A percentile compares a stretch with the other conserved stretches of the same genome.
These are phyloP conservation scores for Maudiozyma bulderi DNA, from an alignment of 805 yeast species.

Conservation along the genomic window DNA sequence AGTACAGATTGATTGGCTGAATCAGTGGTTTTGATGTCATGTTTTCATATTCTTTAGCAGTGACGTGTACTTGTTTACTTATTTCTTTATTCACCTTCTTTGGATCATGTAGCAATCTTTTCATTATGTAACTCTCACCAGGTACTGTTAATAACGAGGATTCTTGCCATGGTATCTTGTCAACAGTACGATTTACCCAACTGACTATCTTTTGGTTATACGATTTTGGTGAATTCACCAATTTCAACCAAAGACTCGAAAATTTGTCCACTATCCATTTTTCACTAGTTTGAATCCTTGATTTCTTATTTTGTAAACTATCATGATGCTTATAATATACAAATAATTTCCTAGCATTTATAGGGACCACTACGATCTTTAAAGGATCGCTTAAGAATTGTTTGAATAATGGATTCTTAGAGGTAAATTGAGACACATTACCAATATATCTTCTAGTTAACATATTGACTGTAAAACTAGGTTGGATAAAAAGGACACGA, in stretches of 20 bases:
- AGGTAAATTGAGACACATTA: background rate
- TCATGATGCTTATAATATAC: slow-evolving; percentile 57
- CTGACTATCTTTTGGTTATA: slow-evolving; percentile 53
- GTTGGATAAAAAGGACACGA: no score
- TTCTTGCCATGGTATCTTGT: slow-evolving; percentile 72
- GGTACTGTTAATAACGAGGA: slow-evolving; percentile 69
- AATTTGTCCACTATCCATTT: slow-evolving; percentile 41
- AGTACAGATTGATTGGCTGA: slow-evolving; percentile 38
- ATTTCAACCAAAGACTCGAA: slow-evolving; percentile 49
- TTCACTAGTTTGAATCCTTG: slow-evolving; percentile 33
- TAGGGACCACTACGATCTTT: slow-evolving; percentile 61
- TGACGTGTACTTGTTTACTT: slow-evolving; percentile 9
- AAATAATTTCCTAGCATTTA: slow-evolving; percentile 51
- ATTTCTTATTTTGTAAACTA: slow-evolving; percentile 26
- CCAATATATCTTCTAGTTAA: background rate
- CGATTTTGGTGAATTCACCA: slow-evolving; percentile 44
- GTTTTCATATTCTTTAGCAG: slow-evolving; percentile 11
- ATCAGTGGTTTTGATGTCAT: slow-evolving; percentile 6
- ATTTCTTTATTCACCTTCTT: slow-evolving; percentile 7
- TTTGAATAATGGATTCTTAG: background rate
- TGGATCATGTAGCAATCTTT: slow-evolving; percentile 1
- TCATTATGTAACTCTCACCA: slow-evolving; percentile 46
- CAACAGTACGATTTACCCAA: slow-evolving; percentile 43
- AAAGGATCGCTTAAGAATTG: slow-evolving; percentile 34
- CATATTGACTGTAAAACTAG: background rate